Base-by-base conservation (phyloP, 345 rosid genomes). In the Gynandropsis gynandra region DNA sequence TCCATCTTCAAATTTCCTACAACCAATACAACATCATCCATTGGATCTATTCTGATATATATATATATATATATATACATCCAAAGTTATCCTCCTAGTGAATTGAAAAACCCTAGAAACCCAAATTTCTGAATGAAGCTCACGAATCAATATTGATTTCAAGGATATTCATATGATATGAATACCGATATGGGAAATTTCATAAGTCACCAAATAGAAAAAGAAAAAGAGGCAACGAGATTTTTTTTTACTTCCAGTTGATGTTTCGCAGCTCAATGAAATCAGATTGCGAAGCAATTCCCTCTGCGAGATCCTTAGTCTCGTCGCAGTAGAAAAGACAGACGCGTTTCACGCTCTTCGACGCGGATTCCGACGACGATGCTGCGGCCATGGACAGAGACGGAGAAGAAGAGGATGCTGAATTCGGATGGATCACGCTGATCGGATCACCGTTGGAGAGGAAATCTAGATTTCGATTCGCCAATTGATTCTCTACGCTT, bases 1-100 rank as follows among this genome's bases (percentile, higher is more conserved):
- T 42, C 96, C 98, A 75, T 92, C 98, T 4, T 72, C 95, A 61
- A 92, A 92, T 41, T 71, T 82, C 81, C 96, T 90, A 54, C 20
- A 60, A 46, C 15, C 13, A 17, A 50, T 44, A n/a, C n/a, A n/a
- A n/a, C n/a, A n/a, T n/a, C n/a, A 18, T 24, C 10, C 18, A 43
- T 36, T 37, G 10, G n/a, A n/a, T n/a, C n/a, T n/a, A n/a, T n/a
- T n/a, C n/a, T n/a, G n/a, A n/a, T n/a, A n/a, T n/a, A n/a, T n/a
- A n/a, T n/a, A n/a, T n/a, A n/a, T n/a, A n/a, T 43, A 7, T 1
- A 12, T 9, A 35, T 0, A 61, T 15, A 31, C 16, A 52, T 24
- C 45, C 43, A 41, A n/a, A 56, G 43, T 10, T 35, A 52, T 29
- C 32, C 4, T 20, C 13, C 29, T 6, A 41, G 7, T 32, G 18